Percentiles rank a stretch among this genome's conserved stretches.
Evolutionary conservation across 306 rosid genomes (phyloP).

Genomic region (Dryas octopetala): DNA sequence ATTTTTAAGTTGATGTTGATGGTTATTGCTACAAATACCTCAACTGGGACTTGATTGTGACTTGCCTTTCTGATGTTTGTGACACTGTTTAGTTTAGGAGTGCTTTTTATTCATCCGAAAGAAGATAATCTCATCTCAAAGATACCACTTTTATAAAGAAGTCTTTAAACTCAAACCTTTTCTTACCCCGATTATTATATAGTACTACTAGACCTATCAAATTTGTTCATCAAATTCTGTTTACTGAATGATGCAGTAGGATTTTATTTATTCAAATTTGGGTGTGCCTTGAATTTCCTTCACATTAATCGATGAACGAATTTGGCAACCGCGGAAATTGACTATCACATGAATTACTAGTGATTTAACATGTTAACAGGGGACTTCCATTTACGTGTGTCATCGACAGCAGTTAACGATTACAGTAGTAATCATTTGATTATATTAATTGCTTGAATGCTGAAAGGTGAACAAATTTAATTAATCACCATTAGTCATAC

Average conservation of each 20-base stretch:
- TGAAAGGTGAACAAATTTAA: neutral
- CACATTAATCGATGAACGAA: too few species aligned
- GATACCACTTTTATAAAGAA: neutral
- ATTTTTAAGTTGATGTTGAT: neutral
- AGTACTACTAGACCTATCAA: too few species aligned
- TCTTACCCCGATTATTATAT: neutral
- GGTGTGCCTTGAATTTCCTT: too few species aligned
- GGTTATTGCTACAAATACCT: neutral
- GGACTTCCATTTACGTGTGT: neutral
- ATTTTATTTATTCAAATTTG: too few species aligned
- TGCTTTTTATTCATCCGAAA: neutral
- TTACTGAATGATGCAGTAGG: too few species aligned
- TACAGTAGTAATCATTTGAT: neutral
- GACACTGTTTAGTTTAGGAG: neutral
- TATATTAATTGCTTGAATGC: neutral
- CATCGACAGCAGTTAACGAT: neutral
- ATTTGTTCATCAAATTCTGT: too few species aligned
- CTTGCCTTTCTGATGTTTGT: neutral
- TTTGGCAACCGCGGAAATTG: too few species aligned
- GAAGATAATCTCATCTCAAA: neutral
- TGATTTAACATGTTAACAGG: neutral
- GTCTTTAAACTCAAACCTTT: neutral
- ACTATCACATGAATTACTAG: neutral
- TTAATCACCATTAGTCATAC: neutral
- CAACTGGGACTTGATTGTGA: neutral